A percentile compares a stretch with the other conserved stretches of the same genome.
Evolutionary conservation across 805 yeast species (phyloP).

Genomic region (Spathaspora hagerdaliae): DNA sequence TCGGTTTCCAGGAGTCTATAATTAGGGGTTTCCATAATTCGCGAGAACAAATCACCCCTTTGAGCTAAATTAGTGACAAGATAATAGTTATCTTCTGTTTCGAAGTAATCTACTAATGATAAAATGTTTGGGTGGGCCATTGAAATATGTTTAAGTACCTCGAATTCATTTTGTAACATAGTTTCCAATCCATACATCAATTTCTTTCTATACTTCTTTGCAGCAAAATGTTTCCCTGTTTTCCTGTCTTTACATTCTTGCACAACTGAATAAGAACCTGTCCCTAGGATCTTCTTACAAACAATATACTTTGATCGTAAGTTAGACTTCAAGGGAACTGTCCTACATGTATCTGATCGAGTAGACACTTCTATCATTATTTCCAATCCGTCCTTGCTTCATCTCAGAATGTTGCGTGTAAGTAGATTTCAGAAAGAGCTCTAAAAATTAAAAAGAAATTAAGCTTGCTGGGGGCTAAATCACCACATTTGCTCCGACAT

Average conservation of each 20-base stretch:
- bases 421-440: too few relatives aligned
- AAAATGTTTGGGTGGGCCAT: conserved; percentile 51
- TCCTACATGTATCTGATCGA: too few relatives aligned
- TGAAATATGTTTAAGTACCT: conserved; percentile 48
- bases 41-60: conserved; percentile 67
- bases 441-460: too few relatives aligned
- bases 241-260: conserved; percentile 43
- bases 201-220: conserved; percentile 47
- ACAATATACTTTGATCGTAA: conserved; percentile 27
- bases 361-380: too few relatives aligned
- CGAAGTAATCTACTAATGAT: conserved; percentile 65
- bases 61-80: conserved; percentile 64
- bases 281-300: conserved; percentile 30
- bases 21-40: conserved; percentile 38
- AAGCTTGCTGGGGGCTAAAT: too few relatives aligned
- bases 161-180: conserved; percentile 57
- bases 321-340: not conserved
- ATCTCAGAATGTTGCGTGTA: too few relatives aligned
- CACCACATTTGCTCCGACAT: too few relatives aligned
- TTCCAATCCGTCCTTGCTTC: too few relatives aligned
- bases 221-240: conserved; percentile 47
- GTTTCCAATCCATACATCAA: conserved; percentile 50
- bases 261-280: conserved; percentile 49
- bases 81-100: conserved; percentile 52
- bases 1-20: conserved; percentile 44